phyloP scores from a whole-genome alignment of 108 stramenopile species.

The Conticribra guillardii region DNA sequence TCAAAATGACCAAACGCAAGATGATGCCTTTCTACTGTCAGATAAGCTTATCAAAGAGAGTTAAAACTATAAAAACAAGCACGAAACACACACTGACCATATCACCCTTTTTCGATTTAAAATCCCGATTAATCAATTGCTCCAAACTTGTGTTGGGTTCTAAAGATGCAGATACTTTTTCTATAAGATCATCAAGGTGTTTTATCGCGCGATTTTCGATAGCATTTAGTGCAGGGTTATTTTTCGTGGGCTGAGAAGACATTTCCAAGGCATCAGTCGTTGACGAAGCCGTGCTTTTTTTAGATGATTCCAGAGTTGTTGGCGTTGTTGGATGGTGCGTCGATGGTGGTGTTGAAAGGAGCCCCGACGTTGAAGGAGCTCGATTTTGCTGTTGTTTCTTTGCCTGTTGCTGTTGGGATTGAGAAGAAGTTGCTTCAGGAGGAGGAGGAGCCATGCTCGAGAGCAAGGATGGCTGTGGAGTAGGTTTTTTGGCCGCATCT shows the following conservation, averaged over 20 bases:
- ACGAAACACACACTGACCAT: no score
- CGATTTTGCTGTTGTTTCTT: not conserved
- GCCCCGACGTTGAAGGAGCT: not conserved
- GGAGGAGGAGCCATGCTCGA: constrained; percentile 23
- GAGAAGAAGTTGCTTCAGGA: not conserved
- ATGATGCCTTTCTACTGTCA: no score
- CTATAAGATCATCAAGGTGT: constrained; percentile 25
- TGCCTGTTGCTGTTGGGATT: constrained; percentile 4
- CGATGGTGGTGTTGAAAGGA: not conserved
- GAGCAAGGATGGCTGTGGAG: constrained; percentile 15
- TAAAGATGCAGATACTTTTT: constrained; percentile 14
- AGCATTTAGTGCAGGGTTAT: constrained; percentile 7
- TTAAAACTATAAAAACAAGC: no score
- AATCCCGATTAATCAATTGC: not conserved
- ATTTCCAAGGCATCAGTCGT: not conserved
- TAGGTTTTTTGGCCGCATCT: constrained; percentile 3
- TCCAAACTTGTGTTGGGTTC: not conserved
- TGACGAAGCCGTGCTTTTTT: not conserved
- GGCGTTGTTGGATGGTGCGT: not conserved
- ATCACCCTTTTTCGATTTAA: not conserved
- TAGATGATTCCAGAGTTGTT: no score
- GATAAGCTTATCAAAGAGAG: no score
- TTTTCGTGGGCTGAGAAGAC: not conserved
- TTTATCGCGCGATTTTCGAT: constrained; percentile 11
- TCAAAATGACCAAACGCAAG: no score